Evolutionary conservation across 129 eudicot genomes (phyloP).

Genomic region (Smallanthus sonchifolius): DNA sequence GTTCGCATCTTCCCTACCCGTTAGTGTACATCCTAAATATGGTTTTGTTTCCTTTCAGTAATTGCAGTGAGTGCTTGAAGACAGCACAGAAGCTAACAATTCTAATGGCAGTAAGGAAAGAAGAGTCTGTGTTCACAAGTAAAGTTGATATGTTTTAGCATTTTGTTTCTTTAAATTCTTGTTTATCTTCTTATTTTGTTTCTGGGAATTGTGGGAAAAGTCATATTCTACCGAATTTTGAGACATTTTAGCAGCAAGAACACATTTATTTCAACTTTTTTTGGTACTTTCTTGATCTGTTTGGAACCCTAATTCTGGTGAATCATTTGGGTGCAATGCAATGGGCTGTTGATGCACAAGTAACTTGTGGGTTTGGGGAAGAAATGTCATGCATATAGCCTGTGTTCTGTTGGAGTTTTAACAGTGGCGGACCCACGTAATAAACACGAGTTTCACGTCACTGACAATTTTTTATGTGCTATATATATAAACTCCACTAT

Average conservation of each 20-base stretch:
- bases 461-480: background rate
- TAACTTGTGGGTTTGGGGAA: conserved; percentile 21
- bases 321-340: conserved; percentile 26
- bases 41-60: background rate
- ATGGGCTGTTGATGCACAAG: conserved; percentile 19
- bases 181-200: background rate
- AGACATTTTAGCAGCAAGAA: conserved; percentile 13
- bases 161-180: conserved; percentile 9
- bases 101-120: conserved; percentile 30
- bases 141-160: conserved; percentile 21
- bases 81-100: conserved; percentile 49
- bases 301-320: conserved; percentile 17
- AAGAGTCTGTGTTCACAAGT: conserved; percentile 26
- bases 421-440: no score
- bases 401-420: conserved; percentile 1
- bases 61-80: conserved; percentile 56
- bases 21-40: background rate
- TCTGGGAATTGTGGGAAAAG: conserved; percentile 25
- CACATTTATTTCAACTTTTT: background rate
- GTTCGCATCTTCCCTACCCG: background rate
- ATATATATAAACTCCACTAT: background rate
- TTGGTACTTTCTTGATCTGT: conserved; percentile 8
- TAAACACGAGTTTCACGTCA: background rate
- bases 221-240: conserved; percentile 14
- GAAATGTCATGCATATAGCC: conserved; percentile 17